A percentile compares a stretch with the other conserved stretches of the same genome.
Evolutionary conservation across 1,139 yeast species (phyloP).

Genomic region (Saccharomyces pastorianus): DNA sequence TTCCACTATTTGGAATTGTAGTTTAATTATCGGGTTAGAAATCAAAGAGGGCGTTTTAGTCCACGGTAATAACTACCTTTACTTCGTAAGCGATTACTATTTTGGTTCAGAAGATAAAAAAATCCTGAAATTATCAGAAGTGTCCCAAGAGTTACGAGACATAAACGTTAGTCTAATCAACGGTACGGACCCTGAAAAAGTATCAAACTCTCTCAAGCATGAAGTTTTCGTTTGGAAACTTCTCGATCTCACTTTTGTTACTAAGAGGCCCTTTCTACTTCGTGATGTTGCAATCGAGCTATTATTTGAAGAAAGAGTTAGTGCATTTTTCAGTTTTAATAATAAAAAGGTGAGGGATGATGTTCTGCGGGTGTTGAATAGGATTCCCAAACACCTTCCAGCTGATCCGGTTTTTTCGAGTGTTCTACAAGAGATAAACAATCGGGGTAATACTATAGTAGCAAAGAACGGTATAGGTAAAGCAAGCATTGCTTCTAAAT

Average conservation of each 20-base stretch:
- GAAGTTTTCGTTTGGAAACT: conserved; percentile 49
- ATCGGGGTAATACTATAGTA: conserved; percentile 22
- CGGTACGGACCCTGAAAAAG: conserved; percentile 12
- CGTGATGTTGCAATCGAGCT: conserved; percentile 75
- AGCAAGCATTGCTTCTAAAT: conserved; percentile 32
- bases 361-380: conserved; percentile 42
- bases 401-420: conserved; percentile 8
- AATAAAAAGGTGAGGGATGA: conserved; percentile 46
- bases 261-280: conserved; percentile 64
- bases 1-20: conserved; percentile 62
- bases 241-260: conserved; percentile 49
- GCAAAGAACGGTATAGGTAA: conserved; percentile 28
- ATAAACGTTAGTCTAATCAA: conserved; percentile 40
- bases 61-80: conserved; percentile 53
- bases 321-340: conserved; percentile 38
- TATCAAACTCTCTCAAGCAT: conserved; percentile 32
- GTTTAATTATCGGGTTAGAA: conserved; percentile 64
- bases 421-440: conserved; percentile 10
- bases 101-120: conserved; percentile 43
- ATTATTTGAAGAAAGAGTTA: conserved; percentile 64
- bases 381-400: neutral
- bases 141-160: conserved; percentile 53
- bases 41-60: conserved; percentile 68
- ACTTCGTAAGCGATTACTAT: conserved; percentile 62
- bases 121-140: conserved; percentile 61